Conservation (phyloP, 768 basidiomycete species). For the Tremella yokohamensis region DNA sequence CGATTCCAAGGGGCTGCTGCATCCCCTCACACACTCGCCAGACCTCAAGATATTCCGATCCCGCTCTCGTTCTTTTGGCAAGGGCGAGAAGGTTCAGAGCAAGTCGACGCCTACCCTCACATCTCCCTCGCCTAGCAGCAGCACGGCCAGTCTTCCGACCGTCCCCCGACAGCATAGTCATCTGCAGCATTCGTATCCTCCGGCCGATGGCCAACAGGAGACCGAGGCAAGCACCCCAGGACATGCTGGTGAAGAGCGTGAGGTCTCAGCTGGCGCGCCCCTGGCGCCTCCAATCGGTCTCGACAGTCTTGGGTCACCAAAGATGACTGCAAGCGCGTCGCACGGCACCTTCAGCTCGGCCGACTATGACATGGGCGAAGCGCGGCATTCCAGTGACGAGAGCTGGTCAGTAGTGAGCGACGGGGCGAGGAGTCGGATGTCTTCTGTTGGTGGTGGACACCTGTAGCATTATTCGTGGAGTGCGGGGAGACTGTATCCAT, state of each 20-base stretch:
- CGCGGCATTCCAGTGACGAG: constrained; percentile 18
- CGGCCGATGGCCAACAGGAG: neutral
- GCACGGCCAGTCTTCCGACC: too few relatives aligned
- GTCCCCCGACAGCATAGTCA: too few relatives aligned
- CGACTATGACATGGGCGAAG: neutral
- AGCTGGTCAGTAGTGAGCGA: constrained; percentile 26
- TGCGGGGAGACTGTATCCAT: neutral
- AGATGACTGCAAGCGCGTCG: too few relatives aligned
- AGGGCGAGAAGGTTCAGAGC: too few relatives aligned
- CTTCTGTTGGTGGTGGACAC: neutral
- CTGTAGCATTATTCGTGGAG: neutral
- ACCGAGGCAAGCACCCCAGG: too few relatives aligned
- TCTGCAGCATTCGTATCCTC: neutral
- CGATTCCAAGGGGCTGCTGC: constrained; percentile 23
- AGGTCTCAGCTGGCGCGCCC: neutral
- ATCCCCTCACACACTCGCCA: constrained; percentile 14
- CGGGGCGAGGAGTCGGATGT: constrained; percentile 1
- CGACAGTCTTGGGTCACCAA: too few relatives aligned
- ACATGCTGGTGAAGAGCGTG: too few relatives aligned
- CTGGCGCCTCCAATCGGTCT: too few relatives aligned
- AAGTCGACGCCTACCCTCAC: too few relatives aligned
- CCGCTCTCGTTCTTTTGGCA: neutral
- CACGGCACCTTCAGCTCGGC: too few relatives aligned
- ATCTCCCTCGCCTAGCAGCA: too few relatives aligned
- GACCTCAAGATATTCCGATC: constrained; percentile 1